phyloP scores from a whole-genome alignment of 345 rosid species.

The Citrus cavaleriei region DNA sequence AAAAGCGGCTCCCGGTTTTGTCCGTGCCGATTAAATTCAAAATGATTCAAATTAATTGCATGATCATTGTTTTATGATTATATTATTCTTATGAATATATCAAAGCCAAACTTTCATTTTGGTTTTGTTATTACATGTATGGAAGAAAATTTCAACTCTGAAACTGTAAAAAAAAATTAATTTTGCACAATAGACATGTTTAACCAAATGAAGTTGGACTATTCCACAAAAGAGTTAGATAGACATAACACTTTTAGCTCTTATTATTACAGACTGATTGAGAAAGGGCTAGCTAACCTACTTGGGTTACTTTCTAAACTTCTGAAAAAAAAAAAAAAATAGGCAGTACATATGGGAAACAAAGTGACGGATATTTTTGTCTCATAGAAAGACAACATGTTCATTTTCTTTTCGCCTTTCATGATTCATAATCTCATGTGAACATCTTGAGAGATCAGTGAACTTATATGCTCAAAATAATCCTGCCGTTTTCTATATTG shows the following conservation, averaged over 20 bases:
- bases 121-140: background rate
- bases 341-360: background rate
- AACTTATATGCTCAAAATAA: conserved; percentile 20
- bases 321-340: background rate
- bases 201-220: background rate
- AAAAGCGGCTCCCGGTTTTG: too few relatives aligned
- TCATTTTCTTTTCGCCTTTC: conserved; percentile 17
- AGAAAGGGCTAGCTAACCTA: background rate
- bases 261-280: background rate
- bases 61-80: background rate
- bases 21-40: background rate
- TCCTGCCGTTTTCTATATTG: conserved; percentile 16
- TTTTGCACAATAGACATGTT: background rate
- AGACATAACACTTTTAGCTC: background rate
- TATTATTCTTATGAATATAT: background rate
- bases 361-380: conserved; percentile 17
- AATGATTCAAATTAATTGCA: too few relatives aligned
- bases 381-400: conserved; percentile 25
- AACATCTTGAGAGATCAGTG: conserved; percentile 1
- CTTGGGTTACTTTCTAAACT: background rate
- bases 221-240: background rate
- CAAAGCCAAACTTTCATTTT: background rate
- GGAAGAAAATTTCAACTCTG: background rate
- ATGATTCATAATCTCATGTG: conserved; percentile 14
- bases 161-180: background rate